Evolutionary conservation across 192 early-diverging fungal genomes (phyloP), one percentile per base, ranked within the genome.

Genomic region (Fimicolochytrium jonesii): DNA sequence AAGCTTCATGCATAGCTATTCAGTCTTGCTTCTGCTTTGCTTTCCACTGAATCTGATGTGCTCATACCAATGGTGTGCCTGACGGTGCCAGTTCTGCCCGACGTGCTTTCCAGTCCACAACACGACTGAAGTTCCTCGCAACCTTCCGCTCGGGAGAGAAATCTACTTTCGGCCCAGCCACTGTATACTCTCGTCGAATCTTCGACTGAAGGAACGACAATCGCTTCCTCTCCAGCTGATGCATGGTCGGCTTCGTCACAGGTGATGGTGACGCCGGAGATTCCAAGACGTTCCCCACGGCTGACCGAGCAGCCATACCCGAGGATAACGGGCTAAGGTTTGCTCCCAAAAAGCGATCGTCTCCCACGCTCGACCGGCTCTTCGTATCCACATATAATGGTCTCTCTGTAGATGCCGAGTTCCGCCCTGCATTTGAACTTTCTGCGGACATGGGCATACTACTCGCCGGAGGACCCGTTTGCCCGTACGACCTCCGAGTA

Each of bases 241-340:
- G 64, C 28, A 66, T 15, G 43, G 44, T 50, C 13, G 64, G 31
- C 36, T 50, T 66, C 7, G 13, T 39, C 32, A 49, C 13, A 11
- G 64, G 64, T 18, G 64, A 56, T 6, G 64, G 64, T 2, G 64
- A 66, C n/a, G 64, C 32, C 6, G 64, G 64, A 49, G 33, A 10
- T 4, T 36, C 53, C 11, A 34, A 17, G 10, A 15, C 53, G n/a
- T 36, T 34, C n/a, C n/a, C 9, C n/a, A 9, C 9, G 39, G 39
- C 9, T 41, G n/a, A 9, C 10, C 39, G 39, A 26, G 28, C 2
- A 22, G 6, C 10, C 11, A 25, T 48, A 20, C n/a, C 7, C 6
- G 25, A 10, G 22, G 10, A 7, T 28, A 18, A 3, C 2, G 11
- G 11, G 18, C 56, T n/a, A 11, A 45, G 31, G 4, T 42, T 45